Conservation (phyloP, 2,329 filamentous ascomycete genomes). For the Leptographium radiaticola region DNA sequence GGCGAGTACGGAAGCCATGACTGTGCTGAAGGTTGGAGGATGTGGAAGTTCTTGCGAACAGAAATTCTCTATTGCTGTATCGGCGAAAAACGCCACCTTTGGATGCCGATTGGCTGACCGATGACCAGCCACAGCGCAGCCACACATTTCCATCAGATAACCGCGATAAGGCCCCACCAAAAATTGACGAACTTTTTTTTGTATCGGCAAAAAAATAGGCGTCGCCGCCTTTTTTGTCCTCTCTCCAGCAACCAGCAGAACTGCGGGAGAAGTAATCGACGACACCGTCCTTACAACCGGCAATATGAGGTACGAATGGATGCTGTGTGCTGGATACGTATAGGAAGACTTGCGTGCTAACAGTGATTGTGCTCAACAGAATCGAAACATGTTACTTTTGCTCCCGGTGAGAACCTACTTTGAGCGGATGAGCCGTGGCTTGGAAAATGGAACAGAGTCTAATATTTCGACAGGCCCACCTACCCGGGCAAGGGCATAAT, state of each 20-base stretch:
- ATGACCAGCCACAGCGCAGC: background rate
- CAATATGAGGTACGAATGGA: slow-evolving; percentile 7
- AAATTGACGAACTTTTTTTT: slow-evolving; percentile 6
- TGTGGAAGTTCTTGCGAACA: slow-evolving; percentile 6
- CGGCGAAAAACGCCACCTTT: background rate
- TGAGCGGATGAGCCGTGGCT: background rate
- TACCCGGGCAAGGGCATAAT: slow-evolving; percentile 45
- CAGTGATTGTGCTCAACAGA: slow-evolving; percentile 16
- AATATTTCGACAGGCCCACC: slow-evolving; percentile 22
- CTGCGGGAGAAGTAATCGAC: background rate
- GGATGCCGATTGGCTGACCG: background rate
- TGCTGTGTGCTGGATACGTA: background rate
- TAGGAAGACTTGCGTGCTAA: background rate
- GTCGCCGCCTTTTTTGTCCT: slow-evolving; percentile 9
- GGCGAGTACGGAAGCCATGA: slow-evolving; percentile 46
- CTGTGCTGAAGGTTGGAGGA: slow-evolving; percentile 3
- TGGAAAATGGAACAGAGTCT: slow-evolving; percentile 41
- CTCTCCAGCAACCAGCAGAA: background rate
- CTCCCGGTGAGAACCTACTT: slow-evolving; percentile 32
- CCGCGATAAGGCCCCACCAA: slow-evolving; percentile 12
- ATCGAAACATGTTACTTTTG: slow-evolving; percentile 61
- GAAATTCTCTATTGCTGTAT: too few relatives aligned
- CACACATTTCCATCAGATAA: slow-evolving; percentile 6
- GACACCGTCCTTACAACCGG: background rate
- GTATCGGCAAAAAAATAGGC: slow-evolving; percentile 6